Base-by-base conservation (phyloP, 2,329 filamentous ascomycete genomes). In the Beauveria medogensis region DNA sequence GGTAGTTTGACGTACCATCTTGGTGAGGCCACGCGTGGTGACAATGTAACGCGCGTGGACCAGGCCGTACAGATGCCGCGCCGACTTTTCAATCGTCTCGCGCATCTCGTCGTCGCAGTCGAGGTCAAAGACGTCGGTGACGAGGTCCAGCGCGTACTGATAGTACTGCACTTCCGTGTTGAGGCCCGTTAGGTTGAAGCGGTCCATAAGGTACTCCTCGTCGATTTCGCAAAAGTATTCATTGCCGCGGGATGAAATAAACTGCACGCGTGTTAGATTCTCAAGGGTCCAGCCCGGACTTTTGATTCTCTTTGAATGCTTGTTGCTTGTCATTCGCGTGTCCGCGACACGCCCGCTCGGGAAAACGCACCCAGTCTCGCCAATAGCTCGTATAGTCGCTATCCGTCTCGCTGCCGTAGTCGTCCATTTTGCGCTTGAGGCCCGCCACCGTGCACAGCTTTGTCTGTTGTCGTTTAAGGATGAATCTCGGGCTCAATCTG, bases 191-290 rank as follows among this genome's bases (percentile, higher is more conserved):
- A 99, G 81, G 77, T 99, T 99, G 83, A 99, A 99, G 55, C 94
- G 88, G 74, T 99, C 94, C 56, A 92, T 97, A 52, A 99, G 83
- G 75, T 99, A 99, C 70, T 99, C 94, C 74, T 99, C 94, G 75
- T 99, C 94, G 70, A 99, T 97, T 73, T 99, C 94, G 83, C 94
- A 99, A 71, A 97, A 99, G 77, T 99, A 99, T 74, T 99, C 94
- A 77, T 99, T 97, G 66, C 94, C 94, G 60, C 94, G 86, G 6
- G 92, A 96, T 5, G 93, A 97, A 69, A 97, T 97, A 75, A 99
- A 99, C 94, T 99, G 71, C 55, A 59, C 50, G 7, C 20, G 37
- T 7, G 12, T 16, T 37, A 12, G 22, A 43, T 41, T 43, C 30
- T 16, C n/a, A 24, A 5, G 5, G 24, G 43, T 16, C 37, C 34